Percentiles rank a stretch among this genome's conserved stretches.
phyloP scores from a whole-genome alignment of 768 basidiomycete species.

The Pulveroboletus sp. region DNA sequence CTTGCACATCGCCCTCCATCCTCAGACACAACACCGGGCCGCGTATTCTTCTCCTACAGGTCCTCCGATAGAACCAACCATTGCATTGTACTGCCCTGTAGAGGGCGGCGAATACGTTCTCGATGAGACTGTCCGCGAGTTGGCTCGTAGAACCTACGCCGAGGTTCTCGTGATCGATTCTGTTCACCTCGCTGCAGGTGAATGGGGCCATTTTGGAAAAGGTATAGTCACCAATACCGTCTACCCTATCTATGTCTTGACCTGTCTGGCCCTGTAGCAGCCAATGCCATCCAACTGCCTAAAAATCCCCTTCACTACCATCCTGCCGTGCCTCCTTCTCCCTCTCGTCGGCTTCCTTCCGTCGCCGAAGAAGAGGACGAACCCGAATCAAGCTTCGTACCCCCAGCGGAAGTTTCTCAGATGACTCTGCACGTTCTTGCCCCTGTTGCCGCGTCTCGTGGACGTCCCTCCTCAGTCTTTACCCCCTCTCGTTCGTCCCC shows the following conservation, averaged over 20 bases:
- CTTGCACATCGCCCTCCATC: constrained; percentile 71
- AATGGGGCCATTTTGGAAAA: constrained; percentile 81
- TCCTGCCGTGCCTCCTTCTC: constrained; percentile 26
- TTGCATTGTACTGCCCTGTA: constrained; percentile 78
- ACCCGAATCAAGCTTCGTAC: constrained; percentile 43
- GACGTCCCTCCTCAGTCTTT: constrained; percentile 30
- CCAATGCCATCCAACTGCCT: constrained; percentile 60
- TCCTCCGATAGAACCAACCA: constrained; percentile 66
- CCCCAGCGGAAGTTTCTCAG: constrained; percentile 32
- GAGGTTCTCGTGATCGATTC: constrained; percentile 85
- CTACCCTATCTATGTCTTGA: constrained; percentile 6
- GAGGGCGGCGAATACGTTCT: constrained; percentile 84
- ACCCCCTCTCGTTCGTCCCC: constrained; percentile 39
- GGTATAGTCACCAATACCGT: constrained; percentile 36
- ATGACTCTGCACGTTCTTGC: constrained; percentile 46
- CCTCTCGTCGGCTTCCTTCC: constrained; percentile 24
- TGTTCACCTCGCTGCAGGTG: constrained; percentile 81
- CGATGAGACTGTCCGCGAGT: constrained; percentile 70
- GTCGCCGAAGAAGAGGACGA: constrained; percentile 43
- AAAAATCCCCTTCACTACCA: constrained; percentile 74
- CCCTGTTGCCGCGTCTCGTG: constrained; percentile 32
- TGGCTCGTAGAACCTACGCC: constrained; percentile 66
- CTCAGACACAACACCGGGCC: constrained; percentile 74
- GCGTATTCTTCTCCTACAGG: constrained; percentile 51
- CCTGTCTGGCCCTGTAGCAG: constrained; percentile 43